These are phyloP conservation scores for Moelleriella libera DNA, from an alignment of 2,329 filamentous ascomycete species.

Conservation along the genomic window DNA sequence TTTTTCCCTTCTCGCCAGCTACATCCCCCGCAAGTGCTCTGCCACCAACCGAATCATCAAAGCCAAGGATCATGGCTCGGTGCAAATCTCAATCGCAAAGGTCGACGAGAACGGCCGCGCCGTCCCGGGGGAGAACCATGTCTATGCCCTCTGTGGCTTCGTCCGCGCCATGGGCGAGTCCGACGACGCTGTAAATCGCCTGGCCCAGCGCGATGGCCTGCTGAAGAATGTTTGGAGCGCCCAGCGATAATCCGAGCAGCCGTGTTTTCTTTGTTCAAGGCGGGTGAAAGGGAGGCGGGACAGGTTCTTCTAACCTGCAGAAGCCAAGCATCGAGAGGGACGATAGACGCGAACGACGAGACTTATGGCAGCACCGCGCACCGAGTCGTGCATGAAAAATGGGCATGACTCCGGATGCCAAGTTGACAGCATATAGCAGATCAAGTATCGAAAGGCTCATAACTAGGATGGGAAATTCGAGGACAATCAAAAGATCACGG, in stretches of 20 bases:
- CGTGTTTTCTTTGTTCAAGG: conserved; percentile 6
- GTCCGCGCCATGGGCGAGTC: conserved; percentile 95
- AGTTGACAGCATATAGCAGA: too few species aligned
- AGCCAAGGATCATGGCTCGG: conserved; percentile 98
- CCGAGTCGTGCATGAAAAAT: too few species aligned
- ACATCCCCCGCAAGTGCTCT: conserved; percentile 98
- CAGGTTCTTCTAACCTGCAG: too few species aligned
- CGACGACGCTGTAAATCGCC: conserved; percentile 90
- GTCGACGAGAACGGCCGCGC: conserved; percentile 98
- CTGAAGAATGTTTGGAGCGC: conserved; percentile 95
- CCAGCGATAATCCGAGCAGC: conserved; percentile 31
- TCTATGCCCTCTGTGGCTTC: conserved; percentile 95
- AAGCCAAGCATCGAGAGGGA: too few species aligned
- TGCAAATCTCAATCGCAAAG: conserved; percentile 94
- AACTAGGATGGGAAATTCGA: too few species aligned
- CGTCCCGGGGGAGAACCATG: conserved; percentile 86
- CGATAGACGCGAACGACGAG: too few species aligned
- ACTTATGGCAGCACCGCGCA: too few species aligned
- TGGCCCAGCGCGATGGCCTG: conserved; percentile 91
- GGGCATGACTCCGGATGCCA: too few species aligned
- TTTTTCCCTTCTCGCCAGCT: conserved; percentile 36
- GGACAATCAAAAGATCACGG: too few species aligned
- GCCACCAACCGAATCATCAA: conserved; percentile 99
- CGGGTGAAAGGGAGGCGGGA: not conserved
- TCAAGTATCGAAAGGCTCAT: too few species aligned